Evolutionary conservation across 2,329 filamentous ascomycete genomes (phyloP).

Genomic region (Colletotrichum limetticola): DNA sequence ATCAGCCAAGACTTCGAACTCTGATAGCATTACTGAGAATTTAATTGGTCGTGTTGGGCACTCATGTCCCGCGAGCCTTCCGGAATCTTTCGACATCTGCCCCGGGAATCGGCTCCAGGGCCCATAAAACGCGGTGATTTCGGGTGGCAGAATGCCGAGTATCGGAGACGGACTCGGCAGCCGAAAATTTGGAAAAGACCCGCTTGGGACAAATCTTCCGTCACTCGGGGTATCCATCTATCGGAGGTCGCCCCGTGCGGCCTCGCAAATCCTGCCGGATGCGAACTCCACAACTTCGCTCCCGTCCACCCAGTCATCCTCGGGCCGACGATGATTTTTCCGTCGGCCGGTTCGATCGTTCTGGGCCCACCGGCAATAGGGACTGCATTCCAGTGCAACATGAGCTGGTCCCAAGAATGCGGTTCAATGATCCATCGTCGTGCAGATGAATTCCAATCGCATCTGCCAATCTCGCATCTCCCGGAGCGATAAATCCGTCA

Average conservation of each 20-base stretch:
- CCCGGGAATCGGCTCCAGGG: background rate
- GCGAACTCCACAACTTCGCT: background rate
- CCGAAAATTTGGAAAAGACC: background rate
- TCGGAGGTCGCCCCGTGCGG: background rate
- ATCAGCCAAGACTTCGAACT: background rate
- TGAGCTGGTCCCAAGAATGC: background rate
- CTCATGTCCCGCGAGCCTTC: background rate
- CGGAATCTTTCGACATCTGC: background rate
- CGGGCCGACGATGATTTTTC: background rate
- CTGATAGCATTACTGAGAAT: too few species aligned
- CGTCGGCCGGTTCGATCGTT: background rate
- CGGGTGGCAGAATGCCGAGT: background rate
- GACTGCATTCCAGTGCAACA: background rate
- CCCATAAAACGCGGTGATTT: background rate
- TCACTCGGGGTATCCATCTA: background rate
- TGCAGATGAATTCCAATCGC: background rate
- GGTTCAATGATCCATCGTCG: background rate
- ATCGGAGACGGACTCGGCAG: background rate
- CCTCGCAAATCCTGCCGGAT: background rate
- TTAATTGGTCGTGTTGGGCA: background rate
- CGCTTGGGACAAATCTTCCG: background rate
- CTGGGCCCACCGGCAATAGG: background rate
- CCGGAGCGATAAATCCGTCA: background rate
- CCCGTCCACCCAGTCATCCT: background rate
- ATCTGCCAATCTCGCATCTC: background rate